These are phyloP conservation scores for Hemisphaericaspora lyxosophila DNA, from an alignment of 1,139 yeast genomes.

Conservation along the genomic window DNA sequence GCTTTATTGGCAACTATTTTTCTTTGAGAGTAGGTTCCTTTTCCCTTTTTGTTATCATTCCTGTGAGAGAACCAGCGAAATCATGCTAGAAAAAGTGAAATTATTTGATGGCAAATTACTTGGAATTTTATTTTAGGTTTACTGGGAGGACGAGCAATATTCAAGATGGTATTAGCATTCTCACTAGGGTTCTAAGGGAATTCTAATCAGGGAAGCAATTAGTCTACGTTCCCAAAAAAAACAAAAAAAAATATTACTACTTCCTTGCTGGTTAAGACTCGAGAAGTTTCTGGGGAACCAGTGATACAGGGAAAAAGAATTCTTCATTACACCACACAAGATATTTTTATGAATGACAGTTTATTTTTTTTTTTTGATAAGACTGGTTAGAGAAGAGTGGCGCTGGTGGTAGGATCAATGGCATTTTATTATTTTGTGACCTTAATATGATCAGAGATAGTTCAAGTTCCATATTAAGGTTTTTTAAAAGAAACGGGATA, in stretches of 20 bases:
- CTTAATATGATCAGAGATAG: too few relatives aligned
- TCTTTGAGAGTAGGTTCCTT: not conserved
- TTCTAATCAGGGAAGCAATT: not conserved
- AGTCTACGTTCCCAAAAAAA: too few relatives aligned
- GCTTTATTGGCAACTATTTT: not conserved
- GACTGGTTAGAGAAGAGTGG: too few relatives aligned
- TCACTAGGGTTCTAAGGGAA: not conserved
- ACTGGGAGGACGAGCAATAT: not conserved
- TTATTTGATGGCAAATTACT: not conserved
- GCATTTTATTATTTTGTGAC: too few relatives aligned
- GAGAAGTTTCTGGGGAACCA: not conserved
- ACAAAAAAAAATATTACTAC: too few relatives aligned
- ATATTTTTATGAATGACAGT: too few relatives aligned
- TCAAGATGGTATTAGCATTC: not conserved
- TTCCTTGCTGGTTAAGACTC: not conserved
- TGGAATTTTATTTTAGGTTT: not conserved
- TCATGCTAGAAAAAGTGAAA: not conserved
- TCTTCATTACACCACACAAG: too few relatives aligned
- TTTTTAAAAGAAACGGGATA: too few relatives aligned
- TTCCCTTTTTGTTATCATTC: not conserved
- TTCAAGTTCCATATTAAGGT: too few relatives aligned
- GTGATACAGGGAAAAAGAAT: not conserved
- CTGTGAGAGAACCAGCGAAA: not conserved
- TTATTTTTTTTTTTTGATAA: too few relatives aligned
- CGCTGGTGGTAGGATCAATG: too few relatives aligned